Percentiles rank a stretch among this genome's conserved stretches.
Evolutionary conservation across 352 stramenopile genomes (phyloP).

Genomic region (Stramenopiles sp.): DNA sequence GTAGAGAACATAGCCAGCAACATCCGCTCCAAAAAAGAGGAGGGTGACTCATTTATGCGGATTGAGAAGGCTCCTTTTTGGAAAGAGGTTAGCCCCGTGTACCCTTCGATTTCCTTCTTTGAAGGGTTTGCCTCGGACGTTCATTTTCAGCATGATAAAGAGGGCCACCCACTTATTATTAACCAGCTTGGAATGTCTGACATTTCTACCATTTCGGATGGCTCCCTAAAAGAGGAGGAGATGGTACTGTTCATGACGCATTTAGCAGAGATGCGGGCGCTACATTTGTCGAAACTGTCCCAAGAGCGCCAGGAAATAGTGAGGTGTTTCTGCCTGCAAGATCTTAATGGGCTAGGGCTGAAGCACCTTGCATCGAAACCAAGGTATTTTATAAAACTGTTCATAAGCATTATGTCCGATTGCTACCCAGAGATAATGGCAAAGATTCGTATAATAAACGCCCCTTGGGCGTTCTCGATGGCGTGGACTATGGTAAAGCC

Average conservation of each 20-base stretch:
- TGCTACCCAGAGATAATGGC: not conserved
- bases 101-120: not conserved
- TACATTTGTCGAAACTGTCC: not conserved
- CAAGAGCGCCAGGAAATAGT: not conserved
- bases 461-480: not conserved
- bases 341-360: not conserved
- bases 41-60: not conserved
- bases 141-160: not conserved
- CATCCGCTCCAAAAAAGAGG: not conserved
- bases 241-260: not conserved
- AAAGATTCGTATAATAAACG: not conserved
- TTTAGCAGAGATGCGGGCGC: not conserved
- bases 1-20: not conserved
- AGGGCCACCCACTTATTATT: not conserved
- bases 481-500: not conserved
- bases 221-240: not conserved
- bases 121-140: not conserved
- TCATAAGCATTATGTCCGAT: not conserved
- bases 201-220: not conserved
- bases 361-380: not conserved
- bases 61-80: not conserved
- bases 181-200: not conserved
- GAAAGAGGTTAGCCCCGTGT: not conserved
- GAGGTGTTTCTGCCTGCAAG: not conserved
- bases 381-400: conserved; percentile 6